These are phyloP conservation scores for Eucalyptus sp. DNA, from an alignment of 345 rosid species.

Conservation along the genomic window DNA sequence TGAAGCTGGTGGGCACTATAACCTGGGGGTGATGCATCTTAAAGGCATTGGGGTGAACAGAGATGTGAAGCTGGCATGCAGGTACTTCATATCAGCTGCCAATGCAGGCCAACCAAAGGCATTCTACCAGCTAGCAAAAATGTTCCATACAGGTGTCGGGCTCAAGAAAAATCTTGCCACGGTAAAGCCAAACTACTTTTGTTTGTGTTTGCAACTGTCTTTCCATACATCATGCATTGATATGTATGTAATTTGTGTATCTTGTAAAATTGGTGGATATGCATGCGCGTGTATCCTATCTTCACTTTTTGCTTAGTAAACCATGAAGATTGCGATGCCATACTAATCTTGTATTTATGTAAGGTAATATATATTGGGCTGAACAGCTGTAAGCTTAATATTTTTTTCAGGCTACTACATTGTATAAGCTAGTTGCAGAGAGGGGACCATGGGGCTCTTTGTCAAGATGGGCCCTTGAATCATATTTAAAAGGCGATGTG, in stretches of 20 bases:
- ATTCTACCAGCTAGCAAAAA: constrained; percentile 93
- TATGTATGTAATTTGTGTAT: neutral
- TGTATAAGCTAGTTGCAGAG: constrained; percentile 95
- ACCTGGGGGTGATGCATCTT: constrained; percentile 87
- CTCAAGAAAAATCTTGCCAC: constrained; percentile 62
- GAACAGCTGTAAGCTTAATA: neutral
- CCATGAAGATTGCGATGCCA: neutral
- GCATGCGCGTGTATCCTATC: neutral
- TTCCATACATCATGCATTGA: neutral
- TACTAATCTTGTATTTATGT: neutral
- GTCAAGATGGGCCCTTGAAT: constrained; percentile 97
- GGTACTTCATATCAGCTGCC: constrained; percentile 69
- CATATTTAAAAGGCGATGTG: constrained; percentile 87
- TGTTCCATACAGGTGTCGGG: constrained; percentile 96
- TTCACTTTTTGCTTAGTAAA: neutral
- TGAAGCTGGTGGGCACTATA: constrained; percentile 84
- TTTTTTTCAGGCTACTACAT: constrained; percentile 62
- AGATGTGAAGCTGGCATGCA: constrained; percentile 75
- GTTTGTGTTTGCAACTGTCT: neutral
- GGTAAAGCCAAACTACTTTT: constrained; percentile 25
- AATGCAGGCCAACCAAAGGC: constrained; percentile 97
- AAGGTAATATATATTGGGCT: neutral
- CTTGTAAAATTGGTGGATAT: neutral
- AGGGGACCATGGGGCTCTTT: constrained; percentile 98
- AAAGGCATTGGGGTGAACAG: constrained; percentile 87